Evolutionary conservation across 805 yeast species (phyloP), one percentile per base, ranked within the genome.

Genomic region (Candida alai): DNA sequence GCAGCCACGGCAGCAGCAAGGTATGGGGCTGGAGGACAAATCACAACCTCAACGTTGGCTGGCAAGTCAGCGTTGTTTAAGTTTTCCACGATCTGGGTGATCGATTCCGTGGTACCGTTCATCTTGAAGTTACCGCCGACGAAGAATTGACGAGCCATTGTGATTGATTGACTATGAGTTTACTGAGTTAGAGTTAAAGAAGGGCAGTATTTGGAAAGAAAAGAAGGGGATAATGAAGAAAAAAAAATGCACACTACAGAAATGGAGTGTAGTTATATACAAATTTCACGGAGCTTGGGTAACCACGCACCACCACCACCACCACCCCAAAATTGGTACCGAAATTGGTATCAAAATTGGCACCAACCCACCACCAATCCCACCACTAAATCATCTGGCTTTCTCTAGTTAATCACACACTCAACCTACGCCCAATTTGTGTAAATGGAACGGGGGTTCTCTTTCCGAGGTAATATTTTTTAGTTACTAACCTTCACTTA

Each of bases 71-170:
- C 83, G 35, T 67, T 60, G 76, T 90, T 90, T 60, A 93, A 77
- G 70, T 79, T 72, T 47, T 79, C 89, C 44, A 90, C 82, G 59
- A 93, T 89, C 51, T 77, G 68, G 63, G 78, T 76, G 65, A 93
- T 84, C 52, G 93, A 83, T 54, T 75, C 77, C 69, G 80, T 81
- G 60, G 95, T 71, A 62, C 98, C 98, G 78, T 93, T 93, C 86
- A 93, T 82, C 71, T 93, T 93, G 79, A 93, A 90, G 88, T 93
- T 93, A 59, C 98, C 98, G 55, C 98, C 98, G 60, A 93, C 96
- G 67, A 93, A 89, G 73, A 90, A 93, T 67, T 74, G 77, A 70
- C 95, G 84, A 62, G 95, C 80, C 95, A 67, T 67, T 47, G 33
- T 64, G 12, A 21, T 9, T 27, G 13, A 20, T 32, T 6, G 11